Base-by-base conservation (phyloP, 2,329 filamentous ascomycete species). In the Alternaria sp. region DNA sequence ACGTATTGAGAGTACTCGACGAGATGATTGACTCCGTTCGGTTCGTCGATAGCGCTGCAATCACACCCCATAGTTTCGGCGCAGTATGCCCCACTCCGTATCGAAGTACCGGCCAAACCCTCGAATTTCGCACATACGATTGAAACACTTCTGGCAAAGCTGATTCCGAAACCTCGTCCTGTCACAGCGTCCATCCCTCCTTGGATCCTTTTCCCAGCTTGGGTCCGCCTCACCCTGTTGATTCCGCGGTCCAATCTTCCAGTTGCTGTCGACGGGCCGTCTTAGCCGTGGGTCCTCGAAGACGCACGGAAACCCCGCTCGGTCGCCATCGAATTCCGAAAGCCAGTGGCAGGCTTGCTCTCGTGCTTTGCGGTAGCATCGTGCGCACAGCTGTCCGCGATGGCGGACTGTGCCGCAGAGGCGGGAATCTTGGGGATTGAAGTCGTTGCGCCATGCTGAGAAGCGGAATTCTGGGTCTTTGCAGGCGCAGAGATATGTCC, bases 81-180 rank as follows among this genome's bases (percentile, higher is more conserved):
- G 70, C 23, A 72, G 49, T 11, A 58, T 68, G 6, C 70, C 70
- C 68, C 68, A 72, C 25, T 70, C 70, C 10, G 62, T 58, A 25
- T 74, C 70, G 43, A 74, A 74, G 37, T 67, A 73, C 8, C 64
- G 61, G 1, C 70, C 69, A 50, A 74, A 74, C 10, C 70, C 68
- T 28, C 65, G 60, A 25, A 74, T 72, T 56, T 73, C 71, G 44
- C 66, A 70, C 65, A 73, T 73, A 7, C 71, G 63, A 12, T 69
- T 69, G 47, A 68, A 74, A 44, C 71, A 74, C 41, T 56, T 66
- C 53, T 71, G 71, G 33, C 71, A 74, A 14, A 74, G 55, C 43
- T 71, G 66, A n/a, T 72, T 67, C 18, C 50, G 63, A 6, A 61
- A 61, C 20, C 63, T 60, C 14, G 66, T 51, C 58, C 70, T 68